phyloP scores from a whole-genome alignment of 805 yeast genomes.

The Saturnispora mendoncae region DNA sequence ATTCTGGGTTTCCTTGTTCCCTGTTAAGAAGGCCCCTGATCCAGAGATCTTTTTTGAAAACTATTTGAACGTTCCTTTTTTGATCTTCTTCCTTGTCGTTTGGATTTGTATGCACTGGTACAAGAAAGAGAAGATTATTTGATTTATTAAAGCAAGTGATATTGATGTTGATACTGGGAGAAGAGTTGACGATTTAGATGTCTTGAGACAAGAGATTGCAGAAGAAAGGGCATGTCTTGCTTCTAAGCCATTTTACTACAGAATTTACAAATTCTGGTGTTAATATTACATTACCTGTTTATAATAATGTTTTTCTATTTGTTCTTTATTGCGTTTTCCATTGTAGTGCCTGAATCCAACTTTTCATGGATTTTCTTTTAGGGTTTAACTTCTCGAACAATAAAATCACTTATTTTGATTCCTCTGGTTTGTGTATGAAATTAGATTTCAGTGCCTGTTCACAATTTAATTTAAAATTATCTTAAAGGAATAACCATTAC shows the following conservation, averaged over 20 bases:
- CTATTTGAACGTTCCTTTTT: slow-evolving; percentile 57
- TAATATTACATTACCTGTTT: slow-evolving; percentile 17
- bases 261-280: slow-evolving; percentile 53
- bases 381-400: no score
- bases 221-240: slow-evolving; percentile 47
- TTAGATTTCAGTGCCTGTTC: no score
- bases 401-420: no score
- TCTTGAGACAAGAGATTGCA: slow-evolving; percentile 45
- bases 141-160: slow-evolving; percentile 36
- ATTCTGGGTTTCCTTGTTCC: slow-evolving; percentile 77
- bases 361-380: no score
- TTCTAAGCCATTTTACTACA: slow-evolving; percentile 37
- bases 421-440: no score
- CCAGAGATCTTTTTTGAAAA: slow-evolving; percentile 55
- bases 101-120: slow-evolving; percentile 39
- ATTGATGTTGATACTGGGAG: slow-evolving; percentile 60
- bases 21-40: slow-evolving; percentile 47
- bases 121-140: slow-evolving; percentile 35
- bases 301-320: not conserved
- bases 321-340: not conserved
- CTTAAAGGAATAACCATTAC: no score
- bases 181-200: slow-evolving; percentile 49
- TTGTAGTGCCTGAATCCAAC: no score
- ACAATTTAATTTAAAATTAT: no score
- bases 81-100: slow-evolving; percentile 38